Base-by-base conservation (phyloP, 2,329 filamentous ascomycete species). In the Madurella fahalii region DNA sequence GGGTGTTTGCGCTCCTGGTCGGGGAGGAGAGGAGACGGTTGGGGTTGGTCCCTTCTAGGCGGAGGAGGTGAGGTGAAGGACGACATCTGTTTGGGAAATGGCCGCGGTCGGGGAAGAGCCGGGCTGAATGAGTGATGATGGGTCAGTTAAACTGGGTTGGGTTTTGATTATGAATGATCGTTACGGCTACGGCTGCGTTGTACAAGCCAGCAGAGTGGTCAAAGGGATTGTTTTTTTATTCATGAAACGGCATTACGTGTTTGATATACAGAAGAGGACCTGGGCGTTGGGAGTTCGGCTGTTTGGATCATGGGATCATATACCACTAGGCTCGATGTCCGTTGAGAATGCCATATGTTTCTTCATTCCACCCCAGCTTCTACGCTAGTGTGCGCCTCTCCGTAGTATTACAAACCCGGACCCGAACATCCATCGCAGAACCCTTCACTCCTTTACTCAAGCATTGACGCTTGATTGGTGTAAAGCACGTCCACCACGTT, bases 401-500 rank as follows among this genome's bases (percentile, higher is more conserved):
- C 16, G 30, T 57, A 50, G 17, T 53, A 50, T 50, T 57, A 53
- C 53, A 55, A 45, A 25, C 34, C 34, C 16, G 42, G 34, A 51
- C 49, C 48, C 44, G 51, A 47, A 46, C 43, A 50, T 15, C 34
- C 31, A 20, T 46, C 51, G 52, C 16, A 37, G 13, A 37, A 37
- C 4, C 25, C 25, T 37, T 20, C 47, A 20, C 40, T 47, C 39
- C 42, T 32, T 68, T 85, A 99, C 81, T 99, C 94, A 64, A 99
- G 79, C 80, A 95, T 78, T 57, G 90, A 95, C 48, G 94, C 94
- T 77, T 99, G 93, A 79, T 96, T 97, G 60, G 90, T 92, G 80
- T 97, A 99, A 67, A 99, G 78, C 63, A 95, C 90, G 73, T 99
- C 95, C 60, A 99, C 95, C 62, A 99, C 94, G 69, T 87, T 95